Percentiles rank a stretch among this genome's conserved stretches.
Evolutionary conservation across 2,329 filamentous ascomycete species (phyloP).

Genomic region (Aureobasidium zeae): DNA sequence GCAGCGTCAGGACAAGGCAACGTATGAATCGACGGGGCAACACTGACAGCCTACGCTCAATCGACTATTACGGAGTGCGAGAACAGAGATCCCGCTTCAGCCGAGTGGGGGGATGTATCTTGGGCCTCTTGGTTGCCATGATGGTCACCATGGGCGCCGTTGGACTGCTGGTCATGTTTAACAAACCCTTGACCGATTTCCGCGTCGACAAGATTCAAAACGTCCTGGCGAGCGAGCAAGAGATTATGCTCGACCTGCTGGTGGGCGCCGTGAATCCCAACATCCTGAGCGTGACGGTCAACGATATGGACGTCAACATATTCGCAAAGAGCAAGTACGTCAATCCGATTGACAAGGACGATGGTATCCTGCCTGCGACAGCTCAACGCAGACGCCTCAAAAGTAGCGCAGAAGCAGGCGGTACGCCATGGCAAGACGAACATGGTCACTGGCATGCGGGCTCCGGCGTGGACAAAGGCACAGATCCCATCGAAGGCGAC

Average conservation of each 20-base stretch:
- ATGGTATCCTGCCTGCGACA: neutral
- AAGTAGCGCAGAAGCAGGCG: neutral
- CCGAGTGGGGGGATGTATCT: slow-evolving; percentile 75
- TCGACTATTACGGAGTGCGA: slow-evolving; percentile 24
- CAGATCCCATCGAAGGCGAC: slow-evolving; percentile 50
- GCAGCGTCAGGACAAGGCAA: slow-evolving; percentile 48
- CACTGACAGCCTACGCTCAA: slow-evolving; percentile 46
- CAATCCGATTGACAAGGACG: slow-evolving; percentile 33
- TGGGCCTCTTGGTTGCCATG: slow-evolving; percentile 72
- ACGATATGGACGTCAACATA: slow-evolving; percentile 79
- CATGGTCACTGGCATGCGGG: slow-evolving; percentile 19
- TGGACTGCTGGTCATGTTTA: slow-evolving; percentile 83
- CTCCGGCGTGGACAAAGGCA: slow-evolving; percentile 43
- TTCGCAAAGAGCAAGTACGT: slow-evolving; percentile 92
- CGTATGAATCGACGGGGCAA: slow-evolving; percentile 44
- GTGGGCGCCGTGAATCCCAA: slow-evolving; percentile 90
- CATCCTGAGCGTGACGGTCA: slow-evolving; percentile 75
- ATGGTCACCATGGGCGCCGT: slow-evolving; percentile 77
- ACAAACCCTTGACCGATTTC: slow-evolving; percentile 74
- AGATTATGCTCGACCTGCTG: slow-evolving; percentile 86
- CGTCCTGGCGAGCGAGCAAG: slow-evolving; percentile 85
- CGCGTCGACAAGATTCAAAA: slow-evolving; percentile 73
- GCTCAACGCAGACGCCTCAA: neutral
- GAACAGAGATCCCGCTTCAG: slow-evolving; percentile 14
- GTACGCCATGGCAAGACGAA: slow-evolving; percentile 18